Conservation (phyloP, 1,284 basidiomycete species). For the Cerioporus squamosus region DNA sequence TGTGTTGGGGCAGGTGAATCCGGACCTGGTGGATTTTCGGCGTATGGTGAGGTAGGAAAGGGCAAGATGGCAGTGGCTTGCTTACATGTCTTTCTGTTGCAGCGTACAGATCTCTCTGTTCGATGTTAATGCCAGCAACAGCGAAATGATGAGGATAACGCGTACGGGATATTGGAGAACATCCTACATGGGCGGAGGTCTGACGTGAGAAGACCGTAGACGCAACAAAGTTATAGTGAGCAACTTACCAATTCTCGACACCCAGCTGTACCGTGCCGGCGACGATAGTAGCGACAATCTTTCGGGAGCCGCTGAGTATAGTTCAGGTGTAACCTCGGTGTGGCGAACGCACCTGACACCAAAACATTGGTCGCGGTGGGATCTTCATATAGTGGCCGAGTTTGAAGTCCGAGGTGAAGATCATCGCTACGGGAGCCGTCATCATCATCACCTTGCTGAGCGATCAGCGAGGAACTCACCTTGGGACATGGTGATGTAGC, state of each 20-base stretch:
- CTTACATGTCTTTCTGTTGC: conserved; percentile 47
- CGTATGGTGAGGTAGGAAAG: conserved; percentile 11
- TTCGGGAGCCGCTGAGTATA: background rate
- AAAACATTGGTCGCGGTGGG: conserved; percentile 60
- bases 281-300: conserved; percentile 66
- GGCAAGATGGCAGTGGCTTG: background rate
- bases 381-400: conserved; percentile 79
- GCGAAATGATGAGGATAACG: background rate
- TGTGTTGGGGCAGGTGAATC: conserved; percentile 49
- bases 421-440: conserved; percentile 21
- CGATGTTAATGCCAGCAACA: background rate
- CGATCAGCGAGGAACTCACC: conserved; percentile 26
- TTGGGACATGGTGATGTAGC: conserved; percentile 48
- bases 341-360: conserved; percentile 37
- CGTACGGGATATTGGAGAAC: conserved; percentile 58
- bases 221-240: background rate
- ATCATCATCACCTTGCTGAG: background rate
- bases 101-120: conserved; percentile 48
- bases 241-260: conserved; percentile 61
- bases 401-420: conserved; percentile 71
- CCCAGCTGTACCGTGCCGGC: conserved; percentile 67
- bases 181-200: conserved; percentile 42
- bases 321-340: background rate
- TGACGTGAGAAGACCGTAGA: background rate
- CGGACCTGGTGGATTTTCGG: conserved; percentile 20